Evolutionary conservation across 177 flowering plant genomes (phyloP), one percentile per base, ranked within the genome.

Genomic region (Vitis hybrid): DNA sequence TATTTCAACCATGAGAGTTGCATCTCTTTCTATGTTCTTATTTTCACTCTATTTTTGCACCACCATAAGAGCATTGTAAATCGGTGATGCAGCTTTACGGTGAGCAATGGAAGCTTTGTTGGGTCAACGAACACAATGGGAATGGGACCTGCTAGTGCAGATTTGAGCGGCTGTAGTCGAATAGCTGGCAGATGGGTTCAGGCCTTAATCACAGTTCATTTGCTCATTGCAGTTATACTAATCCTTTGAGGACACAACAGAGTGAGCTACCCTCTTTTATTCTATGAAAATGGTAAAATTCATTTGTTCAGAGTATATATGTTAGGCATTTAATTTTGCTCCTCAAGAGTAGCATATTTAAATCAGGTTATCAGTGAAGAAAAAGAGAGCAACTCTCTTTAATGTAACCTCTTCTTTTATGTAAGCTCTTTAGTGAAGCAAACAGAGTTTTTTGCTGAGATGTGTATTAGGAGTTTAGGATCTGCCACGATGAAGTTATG

Each of bases 21-120:
- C 61, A 15, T 48, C 70, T 56, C 15, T n/a, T 15, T 52, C 26
- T 66, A 17, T 18, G 56, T 57, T 15, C 18, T 32, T 32, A 56
- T 6, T 13, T 49, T 18, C 6, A 59, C 18, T 56, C 65, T 11
- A 60, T 17, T 14, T 54, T 5, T 54, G n/a, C 30, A 26, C 30
- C 30, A 26, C 30, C 30, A 17, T 15, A 69, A 23, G 13, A 21
- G 0, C 19, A 4, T 21, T 55, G 50, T 48, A 51, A 34, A 15
- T 56, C 23, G 50, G 3, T 71, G 61, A 52, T 69, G 75, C 83
- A 86, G 89, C 68, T 67, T 71, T 62, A 14, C 68, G 3, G 82
- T 58, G 62, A 75, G 52, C 64, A 80, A 78, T 34, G 83, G 80
- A 4, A 80, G 72, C 73, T 63, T 71, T 51, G 64, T 72, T 1